Conservation (phyloP, 176 grass and related monocot genomes). For the Guadua angustifolia region DNA sequence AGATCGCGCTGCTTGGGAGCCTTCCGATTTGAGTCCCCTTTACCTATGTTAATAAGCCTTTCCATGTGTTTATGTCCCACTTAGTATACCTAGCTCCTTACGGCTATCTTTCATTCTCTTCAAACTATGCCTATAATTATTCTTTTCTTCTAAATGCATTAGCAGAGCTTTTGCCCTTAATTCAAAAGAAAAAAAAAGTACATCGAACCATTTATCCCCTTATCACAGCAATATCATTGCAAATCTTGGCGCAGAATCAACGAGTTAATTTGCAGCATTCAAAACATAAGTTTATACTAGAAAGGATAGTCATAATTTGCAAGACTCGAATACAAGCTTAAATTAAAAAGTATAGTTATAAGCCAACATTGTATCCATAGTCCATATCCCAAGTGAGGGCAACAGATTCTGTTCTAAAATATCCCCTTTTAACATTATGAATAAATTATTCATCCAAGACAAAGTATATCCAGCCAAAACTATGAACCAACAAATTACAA, state of each 20-base stretch:
- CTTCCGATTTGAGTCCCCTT: too few species aligned
- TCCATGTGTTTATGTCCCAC: too few species aligned
- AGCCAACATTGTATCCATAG: neutral
- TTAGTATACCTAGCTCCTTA: too few species aligned
- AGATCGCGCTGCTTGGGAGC: too few species aligned
- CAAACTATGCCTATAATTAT: too few species aligned
- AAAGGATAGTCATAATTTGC: neutral
- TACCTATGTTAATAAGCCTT: too few species aligned
- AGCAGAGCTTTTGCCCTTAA: too few species aligned
- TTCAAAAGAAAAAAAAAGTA: too few species aligned
- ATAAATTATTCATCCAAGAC: conserved; percentile 38
- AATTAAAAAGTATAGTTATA: neutral
- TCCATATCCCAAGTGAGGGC: neutral
- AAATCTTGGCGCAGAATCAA: neutral
- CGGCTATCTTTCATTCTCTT: too few species aligned
- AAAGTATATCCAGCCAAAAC: conserved; percentile 28
- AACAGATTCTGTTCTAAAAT: neutral
- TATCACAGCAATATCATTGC: neutral
- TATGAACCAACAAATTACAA: conserved; percentile 55
- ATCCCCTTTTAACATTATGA: neutral
- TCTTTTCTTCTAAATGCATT: too few species aligned
- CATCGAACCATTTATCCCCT: neutral
- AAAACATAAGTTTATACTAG: neutral
- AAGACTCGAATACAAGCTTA: neutral
- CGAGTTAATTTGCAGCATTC: neutral